phyloP scores from a whole-genome alignment of 768 basidiomycete genomes.

The Leccinum uliginosum region DNA sequence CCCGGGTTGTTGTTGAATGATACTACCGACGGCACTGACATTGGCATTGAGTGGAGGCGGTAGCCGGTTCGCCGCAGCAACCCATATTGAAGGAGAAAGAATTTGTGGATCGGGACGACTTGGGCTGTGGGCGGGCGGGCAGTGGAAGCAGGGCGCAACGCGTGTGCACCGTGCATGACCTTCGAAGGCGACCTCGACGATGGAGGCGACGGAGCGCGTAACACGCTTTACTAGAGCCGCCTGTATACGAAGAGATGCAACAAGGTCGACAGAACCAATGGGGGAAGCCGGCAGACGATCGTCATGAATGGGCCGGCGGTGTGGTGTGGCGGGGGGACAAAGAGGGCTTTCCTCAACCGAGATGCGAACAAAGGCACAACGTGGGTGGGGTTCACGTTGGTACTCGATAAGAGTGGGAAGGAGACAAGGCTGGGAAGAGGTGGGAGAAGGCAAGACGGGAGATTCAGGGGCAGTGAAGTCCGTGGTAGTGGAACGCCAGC shows the following conservation, averaged over 20 bases:
- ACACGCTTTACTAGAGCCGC: slow-evolving; percentile 25
- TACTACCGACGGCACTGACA: slow-evolving; percentile 19
- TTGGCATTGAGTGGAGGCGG: slow-evolving; percentile 22
- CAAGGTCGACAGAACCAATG: background rate
- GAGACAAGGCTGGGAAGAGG: slow-evolving; percentile 19
- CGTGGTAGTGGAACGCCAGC: slow-evolving; percentile 36
- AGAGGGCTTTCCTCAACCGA: slow-evolving; percentile 38
- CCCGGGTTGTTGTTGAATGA: slow-evolving; percentile 52
- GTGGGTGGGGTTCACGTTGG: slow-evolving; percentile 36
- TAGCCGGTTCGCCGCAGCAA: slow-evolving; percentile 58
- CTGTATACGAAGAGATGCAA: slow-evolving; percentile 8
- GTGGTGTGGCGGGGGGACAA: slow-evolving; percentile 7
- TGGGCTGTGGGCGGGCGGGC: too few relatives aligned
- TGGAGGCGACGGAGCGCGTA: slow-evolving; percentile 34
- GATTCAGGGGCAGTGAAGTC: slow-evolving; percentile 31
- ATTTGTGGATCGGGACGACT: too few relatives aligned
- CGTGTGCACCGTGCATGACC: slow-evolving; percentile 1
- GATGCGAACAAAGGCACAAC: slow-evolving; percentile 32
- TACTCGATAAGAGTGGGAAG: slow-evolving; percentile 27
- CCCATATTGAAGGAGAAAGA: slow-evolving; percentile 41
- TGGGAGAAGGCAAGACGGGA: slow-evolving; percentile 32
- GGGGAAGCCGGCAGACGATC: slow-evolving; percentile 16
- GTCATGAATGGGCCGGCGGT: slow-evolving; percentile 7
- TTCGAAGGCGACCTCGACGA: slow-evolving; percentile 44
- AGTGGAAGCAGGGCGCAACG: background rate